Evolutionary conservation across 148 eudicot genomes (phyloP), one percentile per base, ranked within the genome.

Genomic region (Euryodendron excelsum): DNA sequence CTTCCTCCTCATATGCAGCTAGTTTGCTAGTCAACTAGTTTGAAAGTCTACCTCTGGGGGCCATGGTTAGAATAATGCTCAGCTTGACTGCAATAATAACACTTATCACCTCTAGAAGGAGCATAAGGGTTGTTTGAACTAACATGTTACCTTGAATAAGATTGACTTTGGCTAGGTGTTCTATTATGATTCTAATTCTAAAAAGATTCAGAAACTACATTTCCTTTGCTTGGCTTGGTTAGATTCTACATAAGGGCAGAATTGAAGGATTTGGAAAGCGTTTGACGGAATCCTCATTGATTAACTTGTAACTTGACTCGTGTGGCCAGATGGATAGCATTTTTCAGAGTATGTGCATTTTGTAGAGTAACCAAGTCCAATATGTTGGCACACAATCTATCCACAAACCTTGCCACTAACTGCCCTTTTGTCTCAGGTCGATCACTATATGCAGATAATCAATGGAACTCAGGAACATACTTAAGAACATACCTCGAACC

Each of bases 91-190:
- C 47, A 72, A 0, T 1, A 5, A 21, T 30, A 72, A 53, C 76
- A 31, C 28, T 72, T 72, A 1, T 14, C 45, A 5, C 10, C 17
- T 17, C 12, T 17, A 4, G 45, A 15, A 4, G 23, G 33, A 14
- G 44, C 23, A 1, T 34, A 17, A 15, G 62, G 28, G 30, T 58
- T 58, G 4, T 5, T 5, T 6, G 10, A 7, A 1, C 10, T 58
- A 5, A 0, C 0, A 0, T 0, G 30, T 14, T 8, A 2, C 0
- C 18, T 58, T 6, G 28, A 0, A 11, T 58, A 0, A 5, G 11
- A 0, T 0, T 5, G 28, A 14, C 5, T 58, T 1, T 5, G 1
- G 3, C 5, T 5, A 1, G 1, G 10, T 0, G 28, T 0, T 5
- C 4, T 21, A 3, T 55, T 11, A 55, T 55, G 4, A 1, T 58